These are phyloP conservation scores for Syzygium grande DNA, from an alignment of 345 rosid species.

Conservation along the genomic window DNA sequence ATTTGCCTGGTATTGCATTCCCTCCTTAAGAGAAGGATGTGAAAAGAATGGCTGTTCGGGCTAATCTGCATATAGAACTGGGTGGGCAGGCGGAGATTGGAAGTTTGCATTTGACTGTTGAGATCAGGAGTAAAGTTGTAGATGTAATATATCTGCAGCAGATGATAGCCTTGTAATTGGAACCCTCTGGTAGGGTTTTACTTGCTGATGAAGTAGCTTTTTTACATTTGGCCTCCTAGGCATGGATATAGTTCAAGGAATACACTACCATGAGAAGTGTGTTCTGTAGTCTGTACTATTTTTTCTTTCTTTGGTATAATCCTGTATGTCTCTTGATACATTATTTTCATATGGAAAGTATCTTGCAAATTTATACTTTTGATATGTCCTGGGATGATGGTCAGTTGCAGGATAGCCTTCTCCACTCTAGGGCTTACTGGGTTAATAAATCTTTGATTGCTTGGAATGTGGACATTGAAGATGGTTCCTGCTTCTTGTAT, in stretches of 20 bases:
- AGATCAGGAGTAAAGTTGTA: background rate
- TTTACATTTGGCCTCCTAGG: background rate
- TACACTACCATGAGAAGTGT: background rate
- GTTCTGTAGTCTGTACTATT: background rate
- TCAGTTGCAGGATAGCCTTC: constrained; percentile 44
- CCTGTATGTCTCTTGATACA: background rate
- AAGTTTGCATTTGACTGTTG: background rate
- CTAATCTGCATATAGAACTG: background rate
- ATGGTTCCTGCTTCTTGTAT: constrained; percentile 57
- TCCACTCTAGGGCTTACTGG: constrained; percentile 69
- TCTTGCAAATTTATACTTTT: background rate
- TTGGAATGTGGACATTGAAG: constrained; percentile 65
- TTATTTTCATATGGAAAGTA: constrained; percentile 1
- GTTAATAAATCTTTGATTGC: constrained; percentile 54
- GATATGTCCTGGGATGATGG: constrained; percentile 6
- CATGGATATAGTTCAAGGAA: background rate
- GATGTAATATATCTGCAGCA: background rate
- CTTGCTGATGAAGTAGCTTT: background rate
- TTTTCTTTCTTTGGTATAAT: background rate
- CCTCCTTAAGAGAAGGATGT: background rate
- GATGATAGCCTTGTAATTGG: background rate
- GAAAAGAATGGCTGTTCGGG: background rate
- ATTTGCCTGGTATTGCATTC: background rate
- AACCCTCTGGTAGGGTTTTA: background rate
- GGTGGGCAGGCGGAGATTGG: background rate